phyloP scores from a whole-genome alignment of 2,329 filamentous ascomycete genomes.

The Colletotrichum scovillei region DNA sequence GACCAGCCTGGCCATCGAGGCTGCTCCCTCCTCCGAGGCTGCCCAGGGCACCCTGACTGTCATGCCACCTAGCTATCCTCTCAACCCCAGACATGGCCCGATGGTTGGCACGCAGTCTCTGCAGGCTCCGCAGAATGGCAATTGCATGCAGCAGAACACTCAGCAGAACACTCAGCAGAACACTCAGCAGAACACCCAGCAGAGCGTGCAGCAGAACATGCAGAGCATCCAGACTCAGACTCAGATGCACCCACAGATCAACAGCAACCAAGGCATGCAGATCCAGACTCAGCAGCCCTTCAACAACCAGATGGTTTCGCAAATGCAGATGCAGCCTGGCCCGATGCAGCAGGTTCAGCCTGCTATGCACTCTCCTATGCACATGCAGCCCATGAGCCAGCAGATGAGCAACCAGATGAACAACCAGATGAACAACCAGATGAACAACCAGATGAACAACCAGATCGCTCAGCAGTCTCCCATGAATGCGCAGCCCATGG shows the following conservation, averaged over 20 bases:
- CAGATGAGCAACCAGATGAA: not conserved
- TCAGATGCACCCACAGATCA: not conserved
- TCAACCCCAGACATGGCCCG: not conserved
- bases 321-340: not conserved
- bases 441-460: too few relatives aligned
- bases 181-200: not conserved
- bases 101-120: not conserved
- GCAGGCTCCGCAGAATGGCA: slow-evolving; percentile 2
- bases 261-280: not conserved
- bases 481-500: too few relatives aligned
- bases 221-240: not conserved
- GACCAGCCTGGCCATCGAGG: slow-evolving; percentile 26
- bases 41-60: slow-evolving; percentile 14
- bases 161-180: not conserved
- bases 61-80: not conserved
- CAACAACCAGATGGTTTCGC: not conserved
- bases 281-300: not conserved
- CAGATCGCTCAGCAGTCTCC: not conserved
- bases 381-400: not conserved
- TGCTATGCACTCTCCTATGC: not conserved
- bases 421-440: not conserved
- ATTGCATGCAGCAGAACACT: not conserved
- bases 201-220: not conserved
- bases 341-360: not conserved
- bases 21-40: slow-evolving; percentile 4